Conservation (phyloP, 768 basidiomycete species). For the Agaricus sinodeliciosus region DNA sequence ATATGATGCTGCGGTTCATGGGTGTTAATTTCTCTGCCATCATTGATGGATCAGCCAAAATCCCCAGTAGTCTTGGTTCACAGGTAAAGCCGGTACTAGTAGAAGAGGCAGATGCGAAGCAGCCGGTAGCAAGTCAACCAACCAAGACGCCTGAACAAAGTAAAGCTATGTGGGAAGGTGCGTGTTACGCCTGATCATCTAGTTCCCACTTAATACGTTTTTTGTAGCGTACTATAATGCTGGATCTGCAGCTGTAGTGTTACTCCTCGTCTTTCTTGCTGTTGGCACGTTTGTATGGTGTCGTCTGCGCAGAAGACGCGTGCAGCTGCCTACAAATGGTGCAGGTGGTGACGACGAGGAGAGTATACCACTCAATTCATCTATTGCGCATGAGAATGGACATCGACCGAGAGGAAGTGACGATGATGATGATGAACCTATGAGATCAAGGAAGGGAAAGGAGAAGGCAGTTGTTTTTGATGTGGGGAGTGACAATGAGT, state of each 20-base stretch:
- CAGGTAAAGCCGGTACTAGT: slow-evolving; percentile 59
- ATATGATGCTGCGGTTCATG: slow-evolving; percentile 99
- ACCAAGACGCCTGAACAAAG: slow-evolving; percentile 70
- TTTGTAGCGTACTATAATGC: slow-evolving; percentile 87
- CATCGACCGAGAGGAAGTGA: slow-evolving; percentile 39
- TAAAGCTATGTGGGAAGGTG: slow-evolving; percentile 90
- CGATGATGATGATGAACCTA: slow-evolving; percentile 23
- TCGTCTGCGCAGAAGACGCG: slow-evolving; percentile 45
- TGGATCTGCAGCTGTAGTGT: slow-evolving; percentile 79
- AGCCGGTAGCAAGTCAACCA: slow-evolving; percentile 29
- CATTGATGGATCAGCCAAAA: slow-evolving; percentile 70
- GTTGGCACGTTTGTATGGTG: slow-evolving; percentile 80
- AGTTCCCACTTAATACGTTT: not conserved
- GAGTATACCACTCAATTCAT: slow-evolving; percentile 56
- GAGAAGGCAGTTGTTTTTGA: slow-evolving; percentile 47
- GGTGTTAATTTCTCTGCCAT: slow-evolving; percentile 81
- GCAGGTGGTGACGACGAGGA: slow-evolving; percentile 45
- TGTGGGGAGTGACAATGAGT: slow-evolving; percentile 43
- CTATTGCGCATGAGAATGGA: slow-evolving; percentile 22
- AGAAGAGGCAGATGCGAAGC: slow-evolving; percentile 32
- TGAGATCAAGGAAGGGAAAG: slow-evolving; percentile 40
- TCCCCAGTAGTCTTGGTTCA: slow-evolving; percentile 76
- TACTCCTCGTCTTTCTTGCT: slow-evolving; percentile 61
- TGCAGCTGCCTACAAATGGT: slow-evolving; percentile 31
- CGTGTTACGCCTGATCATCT: slow-evolving; percentile 13